These are phyloP conservation scores for Vairimorpha apis DNA, from an alignment of 371 early-diverging fungal species.

Conservation along the genomic window DNA sequence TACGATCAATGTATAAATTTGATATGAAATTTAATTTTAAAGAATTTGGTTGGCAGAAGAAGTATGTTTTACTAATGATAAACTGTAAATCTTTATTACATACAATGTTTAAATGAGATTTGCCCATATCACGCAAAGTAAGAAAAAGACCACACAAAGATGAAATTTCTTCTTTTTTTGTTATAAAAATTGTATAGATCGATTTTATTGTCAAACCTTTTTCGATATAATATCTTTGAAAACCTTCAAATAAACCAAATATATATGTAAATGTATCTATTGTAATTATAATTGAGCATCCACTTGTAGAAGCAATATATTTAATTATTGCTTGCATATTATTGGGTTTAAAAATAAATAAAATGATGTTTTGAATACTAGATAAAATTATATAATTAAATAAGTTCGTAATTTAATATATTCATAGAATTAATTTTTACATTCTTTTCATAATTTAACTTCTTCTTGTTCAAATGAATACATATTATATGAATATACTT, in stretches of 20 bases:
- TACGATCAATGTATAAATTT: neutral
- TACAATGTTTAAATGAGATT: constrained; percentile 23
- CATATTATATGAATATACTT: too few relatives aligned
- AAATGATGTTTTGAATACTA: neutral
- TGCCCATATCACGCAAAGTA: constrained; percentile 36
- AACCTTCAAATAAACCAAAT: constrained; percentile 59
- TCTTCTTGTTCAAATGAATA: too few relatives aligned
- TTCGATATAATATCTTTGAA: constrained; percentile 58
- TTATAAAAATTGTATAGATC: constrained; percentile 44
- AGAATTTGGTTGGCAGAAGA: constrained; percentile 4
- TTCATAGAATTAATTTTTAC: too few relatives aligned
- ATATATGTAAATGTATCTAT: constrained; percentile 43
- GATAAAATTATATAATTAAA: neutral
- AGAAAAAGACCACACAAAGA: constrained; percentile 52
- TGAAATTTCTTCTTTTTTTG: constrained; percentile 17
- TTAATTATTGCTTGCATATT: constrained; percentile 23
- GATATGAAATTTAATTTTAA: constrained; percentile 29
- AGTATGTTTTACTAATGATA: constrained; percentile 11
- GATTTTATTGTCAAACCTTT: constrained; percentile 11
- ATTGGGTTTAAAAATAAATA: neutral
- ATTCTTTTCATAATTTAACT: too few relatives aligned
- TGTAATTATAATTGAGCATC: constrained; percentile 40
- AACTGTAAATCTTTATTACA: constrained; percentile 3
- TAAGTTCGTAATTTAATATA: too few relatives aligned
- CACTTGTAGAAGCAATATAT: constrained; percentile 36